Conservation (phyloP, 139 green algal genomes). For the Marvania coccoides region DNA sequence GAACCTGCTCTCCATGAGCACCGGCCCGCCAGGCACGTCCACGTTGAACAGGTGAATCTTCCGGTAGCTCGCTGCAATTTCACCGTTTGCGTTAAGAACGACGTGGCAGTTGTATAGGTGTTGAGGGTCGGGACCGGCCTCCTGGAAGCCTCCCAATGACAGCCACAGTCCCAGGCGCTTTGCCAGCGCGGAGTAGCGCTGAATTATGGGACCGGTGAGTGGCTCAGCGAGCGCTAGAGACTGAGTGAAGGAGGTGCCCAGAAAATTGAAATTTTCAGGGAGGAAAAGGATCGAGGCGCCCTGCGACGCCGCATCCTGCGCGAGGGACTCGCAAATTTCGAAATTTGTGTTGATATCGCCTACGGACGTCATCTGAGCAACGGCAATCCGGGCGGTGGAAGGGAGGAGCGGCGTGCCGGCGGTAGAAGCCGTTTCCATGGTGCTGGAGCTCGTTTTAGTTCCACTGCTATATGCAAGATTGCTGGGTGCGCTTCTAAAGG, state of each 20-base stretch:
- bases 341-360: slow-evolving; percentile 47
- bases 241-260: slow-evolving; percentile 51
- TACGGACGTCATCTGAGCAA: slow-evolving; percentile 68
- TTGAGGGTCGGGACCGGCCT: slow-evolving; percentile 44
- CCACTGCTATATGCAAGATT: too few relatives aligned
- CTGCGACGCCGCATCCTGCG: slow-evolving; percentile 24
- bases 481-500: too few relatives aligned
- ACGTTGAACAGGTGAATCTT: slow-evolving; percentile 94
- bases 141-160: slow-evolving; percentile 84
- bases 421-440: too few relatives aligned
- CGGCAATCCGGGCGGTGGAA: slow-evolving; percentile 36
- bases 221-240: slow-evolving; percentile 60
- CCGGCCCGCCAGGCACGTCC: slow-evolving; percentile 72
- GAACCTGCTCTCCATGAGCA: slow-evolving; percentile 76
- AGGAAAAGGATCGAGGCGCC: slow-evolving; percentile 81
- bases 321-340: slow-evolving; percentile 36
- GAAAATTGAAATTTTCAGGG: slow-evolving; percentile 89
- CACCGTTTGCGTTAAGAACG: slow-evolving; percentile 55
- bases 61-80: slow-evolving; percentile 48
- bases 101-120: slow-evolving; percentile 89
- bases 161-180: slow-evolving; percentile 71
- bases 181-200: slow-evolving; percentile 66
- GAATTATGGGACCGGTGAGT: slow-evolving; percentile 70
- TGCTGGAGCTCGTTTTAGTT: too few relatives aligned
- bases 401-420: too few relatives aligned